Conservation (phyloP, 2,329 filamentous ascomycete species). For the Penicillium italicum region DNA sequence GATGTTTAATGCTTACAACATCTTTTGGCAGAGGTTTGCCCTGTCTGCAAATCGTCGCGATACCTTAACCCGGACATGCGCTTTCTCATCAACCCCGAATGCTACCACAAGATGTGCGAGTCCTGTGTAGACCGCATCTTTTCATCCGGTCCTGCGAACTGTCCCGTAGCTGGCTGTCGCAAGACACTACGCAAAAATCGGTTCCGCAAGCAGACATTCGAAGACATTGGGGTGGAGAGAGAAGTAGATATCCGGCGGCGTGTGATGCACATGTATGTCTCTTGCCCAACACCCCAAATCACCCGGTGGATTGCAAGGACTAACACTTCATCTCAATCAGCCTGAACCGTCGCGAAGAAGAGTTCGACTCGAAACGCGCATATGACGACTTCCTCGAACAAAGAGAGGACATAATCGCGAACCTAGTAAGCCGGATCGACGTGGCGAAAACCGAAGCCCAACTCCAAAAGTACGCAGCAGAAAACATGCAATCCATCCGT, state of each 20-base stretch:
- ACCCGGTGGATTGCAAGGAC: background rate
- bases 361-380: constrained; percentile 77
- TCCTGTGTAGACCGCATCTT: constrained; percentile 95
- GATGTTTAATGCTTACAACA: constrained; percentile 7
- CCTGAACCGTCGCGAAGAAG: constrained; percentile 85
- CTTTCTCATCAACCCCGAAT: constrained; percentile 96
- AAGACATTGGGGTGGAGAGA: constrained; percentile 79
- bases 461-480: constrained; percentile 67
- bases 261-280: constrained; percentile 58
- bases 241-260: constrained; percentile 87
- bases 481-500: constrained; percentile 60
- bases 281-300: background rate
- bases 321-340: constrained; percentile 44
- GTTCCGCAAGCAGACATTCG: constrained; percentile 86
- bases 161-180: constrained; percentile 83
- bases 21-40: constrained; percentile 68
- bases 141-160: constrained; percentile 83
- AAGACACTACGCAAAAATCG: constrained; percentile 79
- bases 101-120: constrained; percentile 98
- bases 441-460: constrained; percentile 59
- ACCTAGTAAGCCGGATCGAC: constrained; percentile 71
- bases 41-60: constrained; percentile 92
- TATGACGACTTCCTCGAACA: constrained; percentile 95
- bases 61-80: constrained; percentile 93
- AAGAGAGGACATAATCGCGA: constrained; percentile 85